These are phyloP conservation scores for Trichoderma aggressivum DNA, from an alignment of 2,329 filamentous ascomycete genomes.

Conservation along the genomic window DNA sequence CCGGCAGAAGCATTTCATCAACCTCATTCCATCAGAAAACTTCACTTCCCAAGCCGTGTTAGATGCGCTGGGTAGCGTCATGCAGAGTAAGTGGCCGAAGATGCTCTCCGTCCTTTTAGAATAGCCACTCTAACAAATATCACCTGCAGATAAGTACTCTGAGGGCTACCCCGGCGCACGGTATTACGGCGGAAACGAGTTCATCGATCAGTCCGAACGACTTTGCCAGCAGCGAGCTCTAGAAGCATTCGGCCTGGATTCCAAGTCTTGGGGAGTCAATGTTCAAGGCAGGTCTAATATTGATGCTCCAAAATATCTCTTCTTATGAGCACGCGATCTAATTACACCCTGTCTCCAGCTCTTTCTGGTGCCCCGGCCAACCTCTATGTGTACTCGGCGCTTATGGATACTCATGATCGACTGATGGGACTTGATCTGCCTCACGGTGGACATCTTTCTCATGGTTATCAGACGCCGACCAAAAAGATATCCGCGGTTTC, in stretches of 20 bases:
- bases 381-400: slow-evolving; percentile 89
- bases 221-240: slow-evolving; percentile 88
- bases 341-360: slow-evolving; percentile 44
- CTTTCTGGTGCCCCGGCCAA: slow-evolving; percentile 74
- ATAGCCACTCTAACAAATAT: slow-evolving; percentile 30
- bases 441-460: slow-evolving; percentile 91
- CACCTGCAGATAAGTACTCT: slow-evolving; percentile 80
- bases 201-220: slow-evolving; percentile 86
- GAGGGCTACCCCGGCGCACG: slow-evolving; percentile 95
- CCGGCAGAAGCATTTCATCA: slow-evolving; percentile 97
- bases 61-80: slow-evolving; percentile 86
- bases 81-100: slow-evolving; percentile 69
- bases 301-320: background rate
- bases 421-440: slow-evolving; percentile 97
- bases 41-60: slow-evolving; percentile 91
- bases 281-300: slow-evolving; percentile 66
- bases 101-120: background rate
- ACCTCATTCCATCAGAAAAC: slow-evolving; percentile 92
- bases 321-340: background rate
- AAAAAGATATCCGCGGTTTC: slow-evolving; percentile 98
- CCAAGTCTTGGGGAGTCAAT: slow-evolving; percentile 93
- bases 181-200: slow-evolving; percentile 96
- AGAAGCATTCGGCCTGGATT: slow-evolving; percentile 77
- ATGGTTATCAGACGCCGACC: slow-evolving; percentile 93
- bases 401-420: slow-evolving; percentile 88